Evolutionary conservation across 2,329 filamentous ascomycete species (phyloP).

Genomic region (Metarhizium rileyi): DNA sequence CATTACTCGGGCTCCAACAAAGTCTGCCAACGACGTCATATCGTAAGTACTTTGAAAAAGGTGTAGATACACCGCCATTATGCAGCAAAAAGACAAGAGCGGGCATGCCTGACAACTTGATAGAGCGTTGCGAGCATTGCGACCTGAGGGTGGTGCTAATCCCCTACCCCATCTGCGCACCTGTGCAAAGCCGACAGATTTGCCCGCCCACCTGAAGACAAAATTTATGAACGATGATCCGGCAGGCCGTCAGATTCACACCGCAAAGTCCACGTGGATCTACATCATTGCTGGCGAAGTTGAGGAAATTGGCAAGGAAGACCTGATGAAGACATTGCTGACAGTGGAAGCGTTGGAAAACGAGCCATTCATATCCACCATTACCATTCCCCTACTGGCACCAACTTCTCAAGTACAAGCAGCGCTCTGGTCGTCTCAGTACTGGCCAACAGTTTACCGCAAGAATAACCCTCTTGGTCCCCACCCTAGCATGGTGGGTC

Average conservation of each 20-base stretch:
- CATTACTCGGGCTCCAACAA: slow-evolving; percentile 62
- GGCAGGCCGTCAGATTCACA: slow-evolving; percentile 45
- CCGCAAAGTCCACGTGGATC: slow-evolving; percentile 50
- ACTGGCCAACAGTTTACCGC: slow-evolving; percentile 79
- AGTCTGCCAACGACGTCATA: slow-evolving; percentile 61
- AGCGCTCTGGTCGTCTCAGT: slow-evolving; percentile 61
- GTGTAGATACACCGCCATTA: slow-evolving; percentile 1
- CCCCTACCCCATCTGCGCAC: slow-evolving; percentile 63
- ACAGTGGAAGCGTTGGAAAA: slow-evolving; percentile 40
- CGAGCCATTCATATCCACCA: slow-evolving; percentile 47
- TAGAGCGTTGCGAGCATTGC: slow-evolving; percentile 46
- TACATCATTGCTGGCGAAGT: slow-evolving; percentile 47
- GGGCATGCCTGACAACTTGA: slow-evolving; percentile 8
- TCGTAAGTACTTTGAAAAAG: slow-evolving; percentile 41
- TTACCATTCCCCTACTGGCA: slow-evolving; percentile 61
- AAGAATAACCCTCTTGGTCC: slow-evolving; percentile 82
- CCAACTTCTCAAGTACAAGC: slow-evolving; percentile 71
- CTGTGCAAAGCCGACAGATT: slow-evolving; percentile 61
- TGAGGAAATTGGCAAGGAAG: slow-evolving; percentile 41
- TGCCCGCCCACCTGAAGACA: slow-evolving; percentile 55
- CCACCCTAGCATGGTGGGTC: slow-evolving; percentile 64
- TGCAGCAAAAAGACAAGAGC: neutral
- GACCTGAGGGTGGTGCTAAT: slow-evolving; percentile 52
- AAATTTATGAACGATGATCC: slow-evolving; percentile 50
- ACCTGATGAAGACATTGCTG: slow-evolving; percentile 39